These are phyloP conservation scores for Suillus paluster DNA, from an alignment of 768 basidiomycete genomes.

Conservation along the genomic window DNA sequence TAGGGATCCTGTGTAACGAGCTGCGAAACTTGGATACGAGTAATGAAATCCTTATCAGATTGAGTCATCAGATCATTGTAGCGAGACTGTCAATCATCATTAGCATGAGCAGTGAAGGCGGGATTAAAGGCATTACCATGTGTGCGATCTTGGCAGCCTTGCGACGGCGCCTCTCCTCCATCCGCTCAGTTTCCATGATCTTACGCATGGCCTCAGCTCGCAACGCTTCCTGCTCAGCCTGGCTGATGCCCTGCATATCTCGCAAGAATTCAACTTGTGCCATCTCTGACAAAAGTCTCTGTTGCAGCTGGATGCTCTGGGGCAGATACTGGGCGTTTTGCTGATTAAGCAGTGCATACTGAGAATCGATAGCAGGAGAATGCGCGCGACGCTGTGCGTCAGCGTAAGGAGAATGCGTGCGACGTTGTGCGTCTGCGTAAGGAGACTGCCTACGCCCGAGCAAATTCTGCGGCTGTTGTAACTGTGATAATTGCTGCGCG, in stretches of 20 bases:
- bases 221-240: constrained; percentile 69
- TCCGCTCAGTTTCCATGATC: constrained; percentile 88
- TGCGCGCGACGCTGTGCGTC: constrained; percentile 61
- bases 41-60: constrained; percentile 99
- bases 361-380: constrained; percentile 43
- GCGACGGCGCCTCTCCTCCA: constrained; percentile 82
- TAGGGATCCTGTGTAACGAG: constrained; percentile 97
- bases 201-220: constrained; percentile 83
- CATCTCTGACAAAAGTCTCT: constrained; percentile 76
- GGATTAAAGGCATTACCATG: constrained; percentile 58
- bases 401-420: constrained; percentile 54
- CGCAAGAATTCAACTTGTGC: constrained; percentile 71
- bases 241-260: constrained; percentile 63
- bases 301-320: constrained; percentile 74
- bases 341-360: constrained; percentile 46
- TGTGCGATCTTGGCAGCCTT: constrained; percentile 87
- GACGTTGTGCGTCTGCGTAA: constrained; percentile 56
- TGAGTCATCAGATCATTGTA: constrained; percentile 97
- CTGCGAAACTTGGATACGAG: constrained; percentile 97
- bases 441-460: constrained; percentile 45
- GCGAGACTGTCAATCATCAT: constrained; percentile 59
- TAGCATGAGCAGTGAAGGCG: constrained; percentile 4
- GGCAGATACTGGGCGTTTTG: constrained; percentile 59
- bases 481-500: constrained; percentile 54
- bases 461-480: constrained; percentile 44